Evolutionary conservation across 2,329 filamentous ascomycete genomes (phyloP).

Genomic region (Aureobasidium sp.): DNA sequence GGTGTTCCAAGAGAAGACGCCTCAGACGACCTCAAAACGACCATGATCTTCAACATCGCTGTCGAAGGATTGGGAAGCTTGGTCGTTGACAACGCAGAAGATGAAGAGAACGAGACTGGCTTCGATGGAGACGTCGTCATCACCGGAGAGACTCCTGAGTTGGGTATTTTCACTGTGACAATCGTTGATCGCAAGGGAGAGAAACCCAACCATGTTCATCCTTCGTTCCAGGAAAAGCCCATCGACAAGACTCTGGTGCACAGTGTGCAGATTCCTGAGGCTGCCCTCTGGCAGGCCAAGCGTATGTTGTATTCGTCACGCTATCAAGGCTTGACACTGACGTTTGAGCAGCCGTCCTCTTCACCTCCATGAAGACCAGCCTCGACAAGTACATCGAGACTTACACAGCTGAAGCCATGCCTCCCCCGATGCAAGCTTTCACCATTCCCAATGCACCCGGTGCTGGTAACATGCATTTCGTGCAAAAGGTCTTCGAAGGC

Average conservation of each 20-base stretch:
- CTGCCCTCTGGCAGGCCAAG: conserved; percentile 79
- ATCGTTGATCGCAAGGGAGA: conserved; percentile 60
- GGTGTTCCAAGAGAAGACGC: conserved; percentile 66
- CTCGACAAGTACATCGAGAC: conserved; percentile 51
- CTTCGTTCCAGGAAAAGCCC: conserved; percentile 58
- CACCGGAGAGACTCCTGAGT: conserved; percentile 57
- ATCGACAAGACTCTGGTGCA: conserved; percentile 68
- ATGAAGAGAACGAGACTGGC: conserved; percentile 46
- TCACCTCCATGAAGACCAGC: conserved; percentile 54
- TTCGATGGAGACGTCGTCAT: conserved; percentile 57
- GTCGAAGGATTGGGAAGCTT: conserved; percentile 69
- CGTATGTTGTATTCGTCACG: conserved; percentile 18
- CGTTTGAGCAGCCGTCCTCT: conserved; percentile 42
- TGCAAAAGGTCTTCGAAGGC: conserved; percentile 88
- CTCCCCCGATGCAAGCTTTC: conserved; percentile 79
- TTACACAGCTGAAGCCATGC: conserved; percentile 57
- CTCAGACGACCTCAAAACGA: conserved; percentile 59
- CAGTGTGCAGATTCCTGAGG: conserved; percentile 57
- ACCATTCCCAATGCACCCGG: conserved; percentile 63
- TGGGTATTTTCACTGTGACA: conserved; percentile 73
- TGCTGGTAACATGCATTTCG: conserved; percentile 70
- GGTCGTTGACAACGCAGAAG: conserved; percentile 46
- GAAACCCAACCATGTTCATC: conserved; percentile 49
- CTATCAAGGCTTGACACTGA: conserved; percentile 32
- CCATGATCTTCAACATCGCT: conserved; percentile 72